Evolutionary conservation across 73 alveolate species (phyloP).

Genomic region (Tetrahymena malaccensis): DNA sequence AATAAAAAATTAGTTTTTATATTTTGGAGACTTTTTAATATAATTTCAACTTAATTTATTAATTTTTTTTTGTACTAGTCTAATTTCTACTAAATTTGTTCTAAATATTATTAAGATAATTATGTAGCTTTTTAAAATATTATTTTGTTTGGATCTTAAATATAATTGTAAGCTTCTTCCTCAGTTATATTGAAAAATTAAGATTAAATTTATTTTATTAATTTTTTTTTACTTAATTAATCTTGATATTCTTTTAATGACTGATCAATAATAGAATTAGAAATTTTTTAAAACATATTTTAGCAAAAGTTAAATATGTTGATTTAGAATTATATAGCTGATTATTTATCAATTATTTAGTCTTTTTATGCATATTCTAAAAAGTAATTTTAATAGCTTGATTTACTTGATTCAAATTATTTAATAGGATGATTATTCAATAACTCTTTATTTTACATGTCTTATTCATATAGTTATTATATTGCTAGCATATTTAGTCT

Average conservation of each 20-base stretch:
- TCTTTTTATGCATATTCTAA: neutral
- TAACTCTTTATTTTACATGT: neutral
- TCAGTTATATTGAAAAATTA: neutral
- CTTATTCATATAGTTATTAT: neutral
- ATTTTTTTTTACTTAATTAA: neutral
- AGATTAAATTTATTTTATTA: neutral
- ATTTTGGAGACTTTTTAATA: neutral
- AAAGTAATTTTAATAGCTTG: neutral
- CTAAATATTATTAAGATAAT: neutral
- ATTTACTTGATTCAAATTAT: neutral
- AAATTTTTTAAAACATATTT: neutral
- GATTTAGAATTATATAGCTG: neutral
- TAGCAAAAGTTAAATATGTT: neutral
- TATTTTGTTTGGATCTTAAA: neutral
- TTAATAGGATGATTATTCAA: neutral
- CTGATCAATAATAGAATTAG: neutral
- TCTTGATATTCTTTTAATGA: neutral
- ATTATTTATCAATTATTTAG: neutral
- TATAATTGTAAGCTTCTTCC: neutral
- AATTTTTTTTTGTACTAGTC: neutral
- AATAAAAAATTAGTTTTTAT: neutral
- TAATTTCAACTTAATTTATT: neutral
- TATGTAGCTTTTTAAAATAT: neutral
- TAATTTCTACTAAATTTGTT: neutral
- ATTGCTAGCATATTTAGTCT: neutral